phyloP scores from a whole-genome alignment of 1,139 yeast genomes.

The Candida tropicalis region DNA sequence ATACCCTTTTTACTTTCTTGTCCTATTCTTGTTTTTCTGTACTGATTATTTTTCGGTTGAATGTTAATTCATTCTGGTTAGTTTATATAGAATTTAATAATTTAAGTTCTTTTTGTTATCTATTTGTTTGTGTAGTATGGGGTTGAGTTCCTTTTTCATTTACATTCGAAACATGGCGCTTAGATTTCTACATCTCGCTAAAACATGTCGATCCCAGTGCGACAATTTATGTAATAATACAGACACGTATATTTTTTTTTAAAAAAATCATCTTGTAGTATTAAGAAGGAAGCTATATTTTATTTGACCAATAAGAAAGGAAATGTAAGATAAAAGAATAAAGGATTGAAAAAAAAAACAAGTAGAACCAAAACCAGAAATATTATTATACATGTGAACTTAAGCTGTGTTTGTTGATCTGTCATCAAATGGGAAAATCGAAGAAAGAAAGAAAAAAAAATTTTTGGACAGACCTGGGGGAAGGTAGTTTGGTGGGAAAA shows the following conservation, averaged over 20 bases:
- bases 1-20: background rate
- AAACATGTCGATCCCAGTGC: background rate
- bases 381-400: slow-evolving; percentile 1
- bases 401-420: background rate
- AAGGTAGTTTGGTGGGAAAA: no score
- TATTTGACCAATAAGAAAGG: background rate
- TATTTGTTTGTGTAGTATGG: background rate
- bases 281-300: background rate
- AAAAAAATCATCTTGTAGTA: background rate
- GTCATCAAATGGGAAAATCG: background rate
- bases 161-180: no score
- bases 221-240: background rate
- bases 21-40: background rate
- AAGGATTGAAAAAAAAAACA: background rate
- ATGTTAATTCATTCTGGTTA: background rate
- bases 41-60: slow-evolving; percentile 1
- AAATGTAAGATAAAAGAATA: no score
- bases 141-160: no score
- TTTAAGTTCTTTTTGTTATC: background rate
- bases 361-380: slow-evolving; percentile 2
- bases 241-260: slow-evolving; percentile 2
- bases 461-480: background rate
- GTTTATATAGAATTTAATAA: slow-evolving; percentile 3
- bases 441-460: background rate
- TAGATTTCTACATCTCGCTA: no score